Evolutionary conservation across 2,329 filamentous ascomycete genomes (phyloP).

Genomic region (Aspergillus alliaceus): DNA sequence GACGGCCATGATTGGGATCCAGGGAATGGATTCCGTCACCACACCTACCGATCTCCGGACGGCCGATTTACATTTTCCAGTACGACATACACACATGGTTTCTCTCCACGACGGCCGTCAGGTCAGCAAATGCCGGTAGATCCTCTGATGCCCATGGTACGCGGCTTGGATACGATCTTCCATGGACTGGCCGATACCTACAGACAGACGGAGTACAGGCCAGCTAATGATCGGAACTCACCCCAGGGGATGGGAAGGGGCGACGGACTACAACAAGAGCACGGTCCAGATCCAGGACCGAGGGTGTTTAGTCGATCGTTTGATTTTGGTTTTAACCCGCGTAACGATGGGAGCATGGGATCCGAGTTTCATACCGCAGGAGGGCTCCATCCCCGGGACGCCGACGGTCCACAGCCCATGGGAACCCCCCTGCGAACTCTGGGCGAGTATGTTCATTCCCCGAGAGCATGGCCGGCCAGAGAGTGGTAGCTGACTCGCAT

Average conservation of each 20-base stretch:
- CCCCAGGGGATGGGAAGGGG: background rate
- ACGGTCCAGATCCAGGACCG: background rate
- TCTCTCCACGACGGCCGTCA: constrained; percentile 18
- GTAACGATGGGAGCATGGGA: constrained; percentile 7
- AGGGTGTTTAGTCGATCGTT: constrained; percentile 2
- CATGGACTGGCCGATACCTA: constrained; percentile 44
- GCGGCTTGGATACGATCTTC: constrained; percentile 48
- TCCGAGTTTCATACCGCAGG: constrained; percentile 13
- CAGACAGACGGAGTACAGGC: constrained; percentile 12
- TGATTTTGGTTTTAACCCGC: constrained; percentile 3
- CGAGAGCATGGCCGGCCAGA: background rate
- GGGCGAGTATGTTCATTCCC: constrained; percentile 42
- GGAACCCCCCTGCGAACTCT: constrained; percentile 50
- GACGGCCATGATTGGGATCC: constrained; percentile 14
- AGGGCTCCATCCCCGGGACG: constrained; percentile 52
- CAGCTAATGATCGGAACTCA: background rate
- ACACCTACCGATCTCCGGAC: constrained; percentile 46
- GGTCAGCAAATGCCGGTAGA: constrained; percentile 21
- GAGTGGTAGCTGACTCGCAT: constrained; percentile 9
- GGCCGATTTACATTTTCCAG: constrained; percentile 45
- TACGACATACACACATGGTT: constrained; percentile 32
- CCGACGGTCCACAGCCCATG: constrained; percentile 50
- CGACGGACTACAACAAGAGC: background rate
- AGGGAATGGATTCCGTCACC: constrained; percentile 31
- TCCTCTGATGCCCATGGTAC: constrained; percentile 29